Percentiles rank a stretch among this genome's conserved stretches.
Conservation (phyloP, 768 basidiomycete genomes). For the Hydnomerulius pinastri region DNA sequence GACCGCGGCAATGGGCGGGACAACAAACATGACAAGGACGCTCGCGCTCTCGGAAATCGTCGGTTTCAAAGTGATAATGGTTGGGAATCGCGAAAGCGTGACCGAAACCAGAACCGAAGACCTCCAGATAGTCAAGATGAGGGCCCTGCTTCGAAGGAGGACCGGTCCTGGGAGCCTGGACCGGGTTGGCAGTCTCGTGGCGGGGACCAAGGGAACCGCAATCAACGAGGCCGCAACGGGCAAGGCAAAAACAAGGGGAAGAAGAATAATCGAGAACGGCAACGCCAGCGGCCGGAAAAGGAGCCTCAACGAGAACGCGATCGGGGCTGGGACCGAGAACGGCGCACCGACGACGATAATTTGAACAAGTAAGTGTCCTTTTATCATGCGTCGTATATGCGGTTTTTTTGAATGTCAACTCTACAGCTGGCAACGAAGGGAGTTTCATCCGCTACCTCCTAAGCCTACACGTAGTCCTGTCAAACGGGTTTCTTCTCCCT, state of each 20-base stretch:
- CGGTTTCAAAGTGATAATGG: conserved; percentile 42
- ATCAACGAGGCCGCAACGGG: conserved; percentile 39
- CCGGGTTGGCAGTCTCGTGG: conserved; percentile 59
- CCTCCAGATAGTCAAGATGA: conserved; percentile 32
- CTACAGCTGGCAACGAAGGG: conserved; percentile 68
- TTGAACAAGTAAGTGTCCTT: conserved; percentile 66
- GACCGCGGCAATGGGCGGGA: conserved; percentile 40
- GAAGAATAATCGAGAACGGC: conserved; percentile 37
- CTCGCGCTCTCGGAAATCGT: conserved; percentile 29
- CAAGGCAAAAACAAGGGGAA: conserved; percentile 38
- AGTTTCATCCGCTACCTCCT: conserved; percentile 44
- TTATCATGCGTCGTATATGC: conserved; percentile 8
- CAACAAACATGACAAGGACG: conserved; percentile 40
- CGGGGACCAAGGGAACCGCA: conserved; percentile 40
- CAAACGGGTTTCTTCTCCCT: conserved; percentile 47
- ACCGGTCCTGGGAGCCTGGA: conserved; percentile 74
- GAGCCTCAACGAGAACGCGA: conserved; percentile 31
- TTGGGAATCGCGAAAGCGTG: conserved; percentile 55
- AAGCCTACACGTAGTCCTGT: conserved; percentile 36
- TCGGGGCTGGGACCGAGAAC: conserved; percentile 38
- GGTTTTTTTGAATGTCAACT: conserved; percentile 9
- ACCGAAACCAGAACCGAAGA: conserved; percentile 42
- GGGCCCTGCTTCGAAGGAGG: conserved; percentile 34
- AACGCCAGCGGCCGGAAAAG: conserved; percentile 31
- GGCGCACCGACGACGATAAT: conserved; percentile 60